Percentiles rank a stretch among this genome's conserved stretches.
These are phyloP conservation scores for Leucocoprinus leucothites DNA, from an alignment of 768 basidiomycete genomes.

Conservation along the genomic window DNA sequence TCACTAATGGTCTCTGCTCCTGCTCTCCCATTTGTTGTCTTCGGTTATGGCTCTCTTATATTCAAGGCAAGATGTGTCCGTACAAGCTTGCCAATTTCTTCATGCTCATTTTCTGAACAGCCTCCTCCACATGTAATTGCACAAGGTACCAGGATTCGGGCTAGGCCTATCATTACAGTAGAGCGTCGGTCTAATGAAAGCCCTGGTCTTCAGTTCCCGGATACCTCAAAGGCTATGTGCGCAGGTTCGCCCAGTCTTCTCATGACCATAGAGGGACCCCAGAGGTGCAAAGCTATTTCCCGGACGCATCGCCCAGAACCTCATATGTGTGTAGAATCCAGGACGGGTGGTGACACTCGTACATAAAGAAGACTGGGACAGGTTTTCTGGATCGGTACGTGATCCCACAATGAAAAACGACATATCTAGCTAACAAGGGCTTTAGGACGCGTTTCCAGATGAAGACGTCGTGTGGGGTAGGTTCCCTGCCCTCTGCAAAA, in stretches of 20 bases:
- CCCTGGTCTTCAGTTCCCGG: slow-evolving; percentile 52
- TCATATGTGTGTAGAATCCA: slow-evolving; percentile 50
- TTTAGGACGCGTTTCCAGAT: slow-evolving; percentile 63
- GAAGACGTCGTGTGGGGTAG: slow-evolving; percentile 85
- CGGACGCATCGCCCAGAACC: neutral
- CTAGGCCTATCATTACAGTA: neutral
- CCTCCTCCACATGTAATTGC: slow-evolving; percentile 77
- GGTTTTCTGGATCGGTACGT: slow-evolving; percentile 63
- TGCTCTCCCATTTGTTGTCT: slow-evolving; percentile 60
- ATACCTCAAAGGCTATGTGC: slow-evolving; percentile 86
- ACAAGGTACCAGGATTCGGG: slow-evolving; percentile 42
- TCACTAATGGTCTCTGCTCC: slow-evolving; percentile 8
- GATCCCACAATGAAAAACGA: too few relatives aligned
- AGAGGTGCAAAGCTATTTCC: slow-evolving; percentile 46
- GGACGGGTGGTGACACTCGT: slow-evolving; percentile 90
- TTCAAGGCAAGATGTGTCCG: slow-evolving; percentile 62
- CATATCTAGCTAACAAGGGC: neutral
- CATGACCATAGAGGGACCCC: slow-evolving; percentile 93
- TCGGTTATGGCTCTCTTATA: slow-evolving; percentile 91
- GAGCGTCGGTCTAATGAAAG: neutral
- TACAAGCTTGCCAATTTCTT: neutral
- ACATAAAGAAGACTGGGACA: slow-evolving; percentile 85
- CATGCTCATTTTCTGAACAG: slow-evolving; percentile 31
- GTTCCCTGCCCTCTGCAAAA: slow-evolving; percentile 15
- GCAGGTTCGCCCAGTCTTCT: slow-evolving; percentile 87